Evolutionary conservation across 2,329 filamentous ascomycete species (phyloP).

Genomic region (Zalaria obscura): DNA sequence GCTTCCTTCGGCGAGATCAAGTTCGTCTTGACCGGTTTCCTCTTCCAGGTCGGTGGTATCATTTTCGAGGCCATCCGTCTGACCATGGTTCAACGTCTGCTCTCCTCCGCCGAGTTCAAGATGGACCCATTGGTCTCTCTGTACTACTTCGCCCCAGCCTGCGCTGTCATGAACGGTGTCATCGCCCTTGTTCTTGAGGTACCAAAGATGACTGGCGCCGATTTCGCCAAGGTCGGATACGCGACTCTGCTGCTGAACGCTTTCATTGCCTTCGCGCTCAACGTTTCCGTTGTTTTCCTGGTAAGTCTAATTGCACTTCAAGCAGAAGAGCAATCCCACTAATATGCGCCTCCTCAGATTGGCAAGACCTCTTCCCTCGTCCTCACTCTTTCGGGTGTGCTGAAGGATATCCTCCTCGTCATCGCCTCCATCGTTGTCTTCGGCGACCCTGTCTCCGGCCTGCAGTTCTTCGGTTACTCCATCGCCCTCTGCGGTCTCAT

Average conservation of each 20-base stretch:
- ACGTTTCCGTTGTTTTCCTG: constrained; percentile 75
- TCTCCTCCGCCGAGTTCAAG: constrained; percentile 76
- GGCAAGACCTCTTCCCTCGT: constrained; percentile 78
- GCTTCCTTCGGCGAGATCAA: constrained; percentile 92
- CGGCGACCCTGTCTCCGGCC: constrained; percentile 56
- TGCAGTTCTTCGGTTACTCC: constrained; percentile 74
- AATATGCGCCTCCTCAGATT: constrained; percentile 39
- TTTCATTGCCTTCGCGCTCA: constrained; percentile 64
- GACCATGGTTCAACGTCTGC: constrained; percentile 70
- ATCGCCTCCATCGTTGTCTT: constrained; percentile 69
- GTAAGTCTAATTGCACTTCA: constrained; percentile 37
- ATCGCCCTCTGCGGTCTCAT: constrained; percentile 67
- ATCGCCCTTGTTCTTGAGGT: constrained; percentile 63
- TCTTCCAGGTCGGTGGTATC: constrained; percentile 67
- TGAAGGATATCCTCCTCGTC: constrained; percentile 79
- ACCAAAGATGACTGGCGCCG: constrained; percentile 51
- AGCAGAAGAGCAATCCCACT: neutral
- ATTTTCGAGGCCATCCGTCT: constrained; percentile 71
- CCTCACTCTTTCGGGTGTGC: constrained; percentile 73
- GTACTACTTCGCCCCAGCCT: constrained; percentile 81
- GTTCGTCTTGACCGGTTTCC: constrained; percentile 68
- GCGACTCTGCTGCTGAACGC: constrained; percentile 64
- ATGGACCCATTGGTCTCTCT: constrained; percentile 83
- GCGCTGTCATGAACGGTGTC: constrained; percentile 65
- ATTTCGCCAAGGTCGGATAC: constrained; percentile 60